A percentile compares a stretch with the other conserved stretches of the same genome.
Conservation (phyloP, 2,329 filamentous ascomycete species). For the Pseudogymnoascus sp. region DNA sequence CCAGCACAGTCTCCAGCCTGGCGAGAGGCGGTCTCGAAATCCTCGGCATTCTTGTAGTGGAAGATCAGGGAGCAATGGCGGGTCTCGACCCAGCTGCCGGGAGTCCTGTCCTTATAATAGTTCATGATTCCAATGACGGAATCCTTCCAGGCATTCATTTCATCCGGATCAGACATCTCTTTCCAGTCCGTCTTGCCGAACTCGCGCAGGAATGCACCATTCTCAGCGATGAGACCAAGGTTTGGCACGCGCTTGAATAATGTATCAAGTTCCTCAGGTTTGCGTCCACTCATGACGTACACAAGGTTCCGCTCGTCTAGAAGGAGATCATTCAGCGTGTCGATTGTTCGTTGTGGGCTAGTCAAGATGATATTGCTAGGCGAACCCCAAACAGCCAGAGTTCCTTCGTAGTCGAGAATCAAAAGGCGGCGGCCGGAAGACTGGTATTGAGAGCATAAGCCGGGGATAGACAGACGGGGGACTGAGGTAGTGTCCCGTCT, state of each 20-base stretch:
- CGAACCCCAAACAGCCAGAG: slow-evolving; percentile 78
- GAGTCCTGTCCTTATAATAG: slow-evolving; percentile 85
- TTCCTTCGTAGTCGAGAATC: slow-evolving; percentile 90
- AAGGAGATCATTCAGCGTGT: slow-evolving; percentile 73
- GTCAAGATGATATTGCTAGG: slow-evolving; percentile 77
- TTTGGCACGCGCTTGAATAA: slow-evolving; percentile 77
- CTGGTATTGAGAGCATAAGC: slow-evolving; percentile 58
- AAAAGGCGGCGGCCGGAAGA: slow-evolving; percentile 64
- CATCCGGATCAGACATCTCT: slow-evolving; percentile 63
- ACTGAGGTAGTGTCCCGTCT: slow-evolving; percentile 78
- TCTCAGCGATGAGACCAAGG: slow-evolving; percentile 86
- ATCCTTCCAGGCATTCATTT: slow-evolving; percentile 71
- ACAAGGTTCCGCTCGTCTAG: slow-evolving; percentile 75
- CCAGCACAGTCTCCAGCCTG: slow-evolving; percentile 85
- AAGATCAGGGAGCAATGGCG: slow-evolving; percentile 88
- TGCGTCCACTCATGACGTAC: slow-evolving; percentile 88
- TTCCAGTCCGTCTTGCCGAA: slow-evolving; percentile 63
- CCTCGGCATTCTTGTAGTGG: slow-evolving; percentile 77
- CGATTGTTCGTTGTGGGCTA: slow-evolving; percentile 73
- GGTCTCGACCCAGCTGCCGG: slow-evolving; percentile 80
- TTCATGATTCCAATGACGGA: slow-evolving; percentile 74
- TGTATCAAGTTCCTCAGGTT: slow-evolving; percentile 78
- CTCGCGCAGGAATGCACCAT: slow-evolving; percentile 81
- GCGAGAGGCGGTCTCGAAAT: slow-evolving; percentile 64
- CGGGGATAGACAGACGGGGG: slow-evolving; percentile 67